These are phyloP conservation scores for Coprinopsis cinerea DNA, from an alignment of 768 basidiomycete species.

Conservation along the genomic window DNA sequence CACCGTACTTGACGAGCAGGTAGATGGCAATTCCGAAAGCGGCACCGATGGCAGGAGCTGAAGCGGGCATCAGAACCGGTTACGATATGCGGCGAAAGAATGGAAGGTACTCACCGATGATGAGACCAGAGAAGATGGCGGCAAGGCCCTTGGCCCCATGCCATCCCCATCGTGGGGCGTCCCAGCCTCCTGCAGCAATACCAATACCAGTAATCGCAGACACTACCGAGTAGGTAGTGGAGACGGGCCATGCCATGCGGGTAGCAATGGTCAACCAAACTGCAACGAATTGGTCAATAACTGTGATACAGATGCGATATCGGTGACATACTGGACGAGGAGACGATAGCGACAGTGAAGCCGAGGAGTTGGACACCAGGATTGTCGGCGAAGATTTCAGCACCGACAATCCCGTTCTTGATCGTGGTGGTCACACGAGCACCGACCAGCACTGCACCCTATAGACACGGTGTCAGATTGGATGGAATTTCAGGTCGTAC, in stretches of 20 bases:
- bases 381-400: constrained; percentile 20
- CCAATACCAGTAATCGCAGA: constrained; percentile 22
- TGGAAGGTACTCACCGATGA: constrained; percentile 14
- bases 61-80: no score
- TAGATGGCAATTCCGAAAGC: constrained; percentile 13
- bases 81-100: no score
- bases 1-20: constrained; percentile 20
- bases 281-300: not conserved
- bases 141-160: constrained; percentile 22
- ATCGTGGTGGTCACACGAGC: constrained; percentile 24
- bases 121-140: constrained; percentile 22
- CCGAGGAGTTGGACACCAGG: constrained; percentile 24
- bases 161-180: constrained; percentile 23
- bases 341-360: constrained; percentile 19
- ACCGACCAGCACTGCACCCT: constrained; percentile 22
- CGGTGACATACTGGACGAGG: constrained; percentile 18
- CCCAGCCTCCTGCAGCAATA: constrained; percentile 19
- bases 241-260: constrained; percentile 22
- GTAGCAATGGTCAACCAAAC: constrained; percentile 23
- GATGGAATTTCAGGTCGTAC: no score
- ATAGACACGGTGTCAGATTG: no score
- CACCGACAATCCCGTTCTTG: constrained; percentile 22
- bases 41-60: constrained; percentile 19
- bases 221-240: constrained; percentile 22
- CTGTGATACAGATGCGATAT: not conserved